Base-by-base conservation (phyloP, 2,329 filamentous ascomycete genomes). In the Biscogniauxia marginata region DNA sequence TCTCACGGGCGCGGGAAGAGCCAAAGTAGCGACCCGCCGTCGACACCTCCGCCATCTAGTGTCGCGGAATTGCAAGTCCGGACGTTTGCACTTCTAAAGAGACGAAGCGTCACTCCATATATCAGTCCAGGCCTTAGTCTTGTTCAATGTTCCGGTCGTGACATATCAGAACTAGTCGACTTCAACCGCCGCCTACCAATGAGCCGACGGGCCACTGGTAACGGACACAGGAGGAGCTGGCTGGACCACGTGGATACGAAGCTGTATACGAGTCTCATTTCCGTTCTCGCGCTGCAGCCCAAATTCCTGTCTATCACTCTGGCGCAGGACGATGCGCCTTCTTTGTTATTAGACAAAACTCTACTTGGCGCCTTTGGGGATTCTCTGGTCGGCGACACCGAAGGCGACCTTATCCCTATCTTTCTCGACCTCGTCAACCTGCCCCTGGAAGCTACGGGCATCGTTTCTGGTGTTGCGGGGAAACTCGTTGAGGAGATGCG, bases 401-500 rank as follows among this genome's bases (percentile, higher is more conserved):
- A 86, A 52, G 86, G 86, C 62, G 85, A 84, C 56, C 79, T 93
- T 30, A 85, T 96, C 1, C 92, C 95, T 1, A 95, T 99, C 64
- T 93, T 92, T 56, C 81, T 99, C 3, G 91, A 98, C 66, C 80
- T 99, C 22, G 85, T 84, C 19, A 85, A 85, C 45, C 77, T 98
- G 44, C 90, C 93, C 0, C 81, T 93, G 45, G 91, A 96, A 71
- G 92, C 91, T 7, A 96, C 93, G 0, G 93, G 93, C 20, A 97
- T 99, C 56, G 91, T 99, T 3, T 97, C 93, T 64, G 93, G 95
- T 23, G 91, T 99, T 2, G 93, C 93, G 0, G 91, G 92, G 22
- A 83, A 86, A 53, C 79, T 98, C 23, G 89, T 92, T 0, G 85
- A 89, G 50, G 89, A 90, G 47, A 87, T 91, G 72, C 74, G 79